A percentile compares a stretch with the other conserved stretches of the same genome.
Evolutionary conservation across 768 basidiomycete species (phyloP).

Genomic region (Podaxis pistillaris): DNA sequence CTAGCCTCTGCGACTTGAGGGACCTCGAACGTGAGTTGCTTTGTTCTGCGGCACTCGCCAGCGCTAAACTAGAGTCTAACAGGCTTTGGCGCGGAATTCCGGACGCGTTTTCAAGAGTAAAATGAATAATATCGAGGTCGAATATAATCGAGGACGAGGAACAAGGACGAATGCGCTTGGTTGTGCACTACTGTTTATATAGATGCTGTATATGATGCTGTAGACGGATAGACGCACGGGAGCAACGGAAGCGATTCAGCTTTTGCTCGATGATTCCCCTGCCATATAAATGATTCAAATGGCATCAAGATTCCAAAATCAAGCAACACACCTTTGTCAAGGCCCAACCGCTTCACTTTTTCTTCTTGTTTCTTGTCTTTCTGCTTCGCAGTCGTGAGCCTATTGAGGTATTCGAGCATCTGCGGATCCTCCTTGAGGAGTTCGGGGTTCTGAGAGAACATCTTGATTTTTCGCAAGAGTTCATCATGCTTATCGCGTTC

Average conservation of each 20-base stretch:
- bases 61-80: neutral
- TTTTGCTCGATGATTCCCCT: slow-evolving; percentile 10
- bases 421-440: slow-evolving; percentile 29
- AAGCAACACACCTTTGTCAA: slow-evolving; percentile 1
- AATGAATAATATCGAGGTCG: neutral
- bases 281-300: neutral
- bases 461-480: slow-evolving; percentile 43
- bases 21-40: slow-evolving; percentile 59
- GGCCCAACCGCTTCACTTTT: slow-evolving; percentile 22
- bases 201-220: neutral
- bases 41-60: neutral
- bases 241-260: neutral
- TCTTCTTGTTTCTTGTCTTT: slow-evolving; percentile 20
- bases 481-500: slow-evolving; percentile 40
- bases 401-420: slow-evolving; percentile 26
- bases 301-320: neutral
- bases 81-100: slow-evolving; percentile 5
- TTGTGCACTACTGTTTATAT: slow-evolving; percentile 1
- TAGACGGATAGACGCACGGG: neutral
- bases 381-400: slow-evolving; percentile 19
- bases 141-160: neutral
- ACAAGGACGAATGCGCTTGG: neutral
- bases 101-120: slow-evolving; percentile 1
- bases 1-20: slow-evolving; percentile 64
- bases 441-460: slow-evolving; percentile 38